Base-by-base conservation (phyloP, 108 stramenopile species). In the Hondaea fermentalgiana region DNA sequence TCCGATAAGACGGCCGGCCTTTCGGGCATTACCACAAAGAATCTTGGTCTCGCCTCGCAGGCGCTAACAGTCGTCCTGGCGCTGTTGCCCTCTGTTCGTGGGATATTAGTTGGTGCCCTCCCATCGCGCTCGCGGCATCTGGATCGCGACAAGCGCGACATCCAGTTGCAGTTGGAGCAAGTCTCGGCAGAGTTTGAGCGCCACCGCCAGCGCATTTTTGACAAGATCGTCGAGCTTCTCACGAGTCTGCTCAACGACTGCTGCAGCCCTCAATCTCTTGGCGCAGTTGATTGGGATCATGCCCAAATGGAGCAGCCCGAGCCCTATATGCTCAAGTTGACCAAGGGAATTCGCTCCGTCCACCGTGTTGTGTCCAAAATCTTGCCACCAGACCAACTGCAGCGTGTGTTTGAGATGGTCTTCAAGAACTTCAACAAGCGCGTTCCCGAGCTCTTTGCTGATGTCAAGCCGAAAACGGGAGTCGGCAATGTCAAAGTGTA, bases 41-140 rank as follows among this genome's bases (percentile, higher is more conserved):
- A 83, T 47, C 76, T 83, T 53, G 76, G 49, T 12, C n/a, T 83
- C 3, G 76, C 76, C n/a, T 83, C 76, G 45, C 76, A 83, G 76
- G 76, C 76, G 76, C 49, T 83, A 6, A 25, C 49, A 6, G 28
- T 83, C 6, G 76, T 83, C 6, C 19, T 83, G 19, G 19, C 76
- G 76, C 51, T 83, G 76, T 0, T 83, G 51, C 76, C 76, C 23
- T 53, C 49, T 6, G n/a, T 83, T 3, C 45, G 49, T 6, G 51
- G 49, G 3, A 83, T 83, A 45, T 28, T 83, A 16, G 76, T 53
- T 6, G n/a, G 49, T 0, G 19, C 49, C 6, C 51, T 83, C 3
- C 76, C 76, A 16, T 12, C 4, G 51, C 49, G 49, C 49, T 83
- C 76, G 51, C 76, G 76, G 23, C 76, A 83, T 3, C 51, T 83